A percentile compares a stretch with the other conserved stretches of the same genome.
Evolutionary conservation across 768 basidiomycete genomes (phyloP).

Genomic region (Peribolospora baueri): DNA sequence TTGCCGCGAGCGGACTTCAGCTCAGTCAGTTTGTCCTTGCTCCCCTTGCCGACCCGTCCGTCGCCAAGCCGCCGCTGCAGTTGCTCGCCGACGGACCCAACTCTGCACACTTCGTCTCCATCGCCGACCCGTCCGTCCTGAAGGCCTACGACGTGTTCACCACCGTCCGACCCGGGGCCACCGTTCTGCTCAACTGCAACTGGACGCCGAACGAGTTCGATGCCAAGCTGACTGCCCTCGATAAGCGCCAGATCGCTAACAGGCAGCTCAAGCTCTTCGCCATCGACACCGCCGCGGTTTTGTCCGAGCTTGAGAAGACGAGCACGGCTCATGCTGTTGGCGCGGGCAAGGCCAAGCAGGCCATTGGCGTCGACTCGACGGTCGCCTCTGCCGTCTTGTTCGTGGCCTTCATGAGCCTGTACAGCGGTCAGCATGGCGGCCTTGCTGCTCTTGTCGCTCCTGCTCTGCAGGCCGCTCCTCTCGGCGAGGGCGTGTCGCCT

Average conservation of each 20-base stretch:
- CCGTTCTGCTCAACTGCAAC: constrained; percentile 45
- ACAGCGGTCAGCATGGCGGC: constrained; percentile 14
- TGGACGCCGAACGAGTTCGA: constrained; percentile 55
- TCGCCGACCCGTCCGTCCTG: constrained; percentile 50
- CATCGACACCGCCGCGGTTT: constrained; percentile 7
- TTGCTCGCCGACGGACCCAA: constrained; percentile 23
- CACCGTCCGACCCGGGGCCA: constrained; percentile 38
- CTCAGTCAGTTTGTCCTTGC: constrained; percentile 42
- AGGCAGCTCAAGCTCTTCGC: constrained; percentile 23
- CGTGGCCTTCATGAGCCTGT: constrained; percentile 63
- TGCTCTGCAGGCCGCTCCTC: constrained; percentile 6
- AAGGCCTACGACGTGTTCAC: constrained; percentile 51
- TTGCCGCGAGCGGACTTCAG: constrained; percentile 48
- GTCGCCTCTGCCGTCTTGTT: constrained; percentile 30
- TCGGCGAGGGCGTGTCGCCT: constrained; percentile 9
- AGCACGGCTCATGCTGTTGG: constrained; percentile 37
- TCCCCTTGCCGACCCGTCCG: constrained; percentile 23
- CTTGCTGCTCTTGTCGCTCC: constrained; percentile 10
- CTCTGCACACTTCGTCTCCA: constrained; percentile 35
- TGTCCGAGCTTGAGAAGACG: constrained; percentile 28
- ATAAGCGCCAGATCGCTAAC: constrained; percentile 26
- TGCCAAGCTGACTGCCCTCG: constrained; percentile 36
- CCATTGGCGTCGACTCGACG: constrained; percentile 22
- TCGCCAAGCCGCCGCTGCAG: constrained; percentile 6
- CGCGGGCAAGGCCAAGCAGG: constrained; percentile 14